A percentile compares a stretch with the other conserved stretches of the same genome.
Evolutionary conservation across 2,329 filamentous ascomycete species (phyloP).

Genomic region (Fusarium beomiforme): DNA sequence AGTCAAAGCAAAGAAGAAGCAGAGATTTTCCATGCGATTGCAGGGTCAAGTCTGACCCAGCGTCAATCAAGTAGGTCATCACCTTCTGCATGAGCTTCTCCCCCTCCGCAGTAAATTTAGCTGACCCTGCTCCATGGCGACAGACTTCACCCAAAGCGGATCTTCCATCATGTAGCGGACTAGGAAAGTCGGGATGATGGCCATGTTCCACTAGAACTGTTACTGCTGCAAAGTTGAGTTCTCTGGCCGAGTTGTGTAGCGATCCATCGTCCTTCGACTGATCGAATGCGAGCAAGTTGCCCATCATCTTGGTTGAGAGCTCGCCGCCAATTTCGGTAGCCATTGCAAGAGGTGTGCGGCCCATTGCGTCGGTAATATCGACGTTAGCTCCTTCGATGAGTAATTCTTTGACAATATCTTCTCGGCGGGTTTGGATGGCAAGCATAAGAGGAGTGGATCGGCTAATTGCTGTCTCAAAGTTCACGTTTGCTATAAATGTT

Average conservation of each 20-base stretch:
- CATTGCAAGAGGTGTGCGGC: slow-evolving; percentile 69
- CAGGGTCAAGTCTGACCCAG: slow-evolving; percentile 66
- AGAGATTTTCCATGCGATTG: slow-evolving; percentile 67
- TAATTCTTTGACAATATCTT: slow-evolving; percentile 67
- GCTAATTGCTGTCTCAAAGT: slow-evolving; percentile 62
- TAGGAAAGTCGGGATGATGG: slow-evolving; percentile 73
- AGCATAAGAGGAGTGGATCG: slow-evolving; percentile 68
- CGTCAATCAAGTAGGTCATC: slow-evolving; percentile 65
- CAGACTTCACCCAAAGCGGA: slow-evolving; percentile 73
- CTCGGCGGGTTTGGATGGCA: slow-evolving; percentile 64
- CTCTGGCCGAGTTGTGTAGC: slow-evolving; percentile 70
- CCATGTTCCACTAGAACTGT: slow-evolving; percentile 66
- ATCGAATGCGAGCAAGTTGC: slow-evolving; percentile 63
- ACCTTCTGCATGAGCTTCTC: slow-evolving; percentile 67
- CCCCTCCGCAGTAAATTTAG: slow-evolving; percentile 55
- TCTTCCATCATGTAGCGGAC: slow-evolving; percentile 68
- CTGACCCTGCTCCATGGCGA: slow-evolving; percentile 60
- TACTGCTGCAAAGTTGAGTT: slow-evolving; percentile 66
- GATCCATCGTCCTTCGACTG: slow-evolving; percentile 72
- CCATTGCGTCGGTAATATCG: slow-evolving; percentile 65
- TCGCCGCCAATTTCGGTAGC: slow-evolving; percentile 66
- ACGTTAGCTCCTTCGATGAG: slow-evolving; percentile 68
- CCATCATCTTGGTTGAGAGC: slow-evolving; percentile 63
- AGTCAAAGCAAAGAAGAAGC: slow-evolving; percentile 69
- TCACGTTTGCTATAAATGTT: slow-evolving; percentile 60